A percentile compares a stretch with the other conserved stretches of the same genome.
phyloP scores from a whole-genome alignment of 768 basidiomycete species.

The Lepiota brunneoincarnata region DNA sequence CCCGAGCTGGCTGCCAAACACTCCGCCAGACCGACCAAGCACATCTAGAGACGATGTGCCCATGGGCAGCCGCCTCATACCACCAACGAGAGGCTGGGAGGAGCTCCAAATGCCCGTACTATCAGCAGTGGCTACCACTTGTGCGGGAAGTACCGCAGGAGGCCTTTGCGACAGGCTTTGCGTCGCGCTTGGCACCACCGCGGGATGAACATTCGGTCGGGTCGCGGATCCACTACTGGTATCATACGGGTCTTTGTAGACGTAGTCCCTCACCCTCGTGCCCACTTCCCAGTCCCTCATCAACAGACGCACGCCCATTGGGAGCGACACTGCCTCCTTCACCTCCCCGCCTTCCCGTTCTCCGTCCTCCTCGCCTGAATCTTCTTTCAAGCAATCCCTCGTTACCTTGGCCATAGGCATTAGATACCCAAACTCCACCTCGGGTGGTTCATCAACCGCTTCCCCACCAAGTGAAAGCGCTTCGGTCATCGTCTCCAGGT shows the following conservation, averaged over 20 bases:
- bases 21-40: not conserved
- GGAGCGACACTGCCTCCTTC: conserved; percentile 21
- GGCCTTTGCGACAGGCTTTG: conserved; percentile 1
- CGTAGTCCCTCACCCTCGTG: conserved; percentile 44
- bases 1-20: not conserved
- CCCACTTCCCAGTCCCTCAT: conserved; percentile 69
- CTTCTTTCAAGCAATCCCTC: conserved; percentile 25
- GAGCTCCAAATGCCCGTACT: not conserved
- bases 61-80: not conserved
- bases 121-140: not conserved
- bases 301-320: conserved; percentile 59
- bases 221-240: conserved; percentile 16
- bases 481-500: conserved; percentile 55
- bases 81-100: not conserved
- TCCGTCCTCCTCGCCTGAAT: conserved; percentile 20
- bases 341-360: conserved; percentile 12
- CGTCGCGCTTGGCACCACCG: not conserved
- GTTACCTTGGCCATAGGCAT: conserved; percentile 39
- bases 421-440: conserved; percentile 60
- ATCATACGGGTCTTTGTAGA: conserved; percentile 56
- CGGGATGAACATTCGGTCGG: not conserved
- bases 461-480: conserved; percentile 47
- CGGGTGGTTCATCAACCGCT: conserved; percentile 44
- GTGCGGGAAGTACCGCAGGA: conserved; percentile 8
- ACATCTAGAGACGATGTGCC: conserved; percentile 9